Base-by-base conservation (phyloP, 2,329 filamentous ascomycete species). In the Diaporthe eres region DNA sequence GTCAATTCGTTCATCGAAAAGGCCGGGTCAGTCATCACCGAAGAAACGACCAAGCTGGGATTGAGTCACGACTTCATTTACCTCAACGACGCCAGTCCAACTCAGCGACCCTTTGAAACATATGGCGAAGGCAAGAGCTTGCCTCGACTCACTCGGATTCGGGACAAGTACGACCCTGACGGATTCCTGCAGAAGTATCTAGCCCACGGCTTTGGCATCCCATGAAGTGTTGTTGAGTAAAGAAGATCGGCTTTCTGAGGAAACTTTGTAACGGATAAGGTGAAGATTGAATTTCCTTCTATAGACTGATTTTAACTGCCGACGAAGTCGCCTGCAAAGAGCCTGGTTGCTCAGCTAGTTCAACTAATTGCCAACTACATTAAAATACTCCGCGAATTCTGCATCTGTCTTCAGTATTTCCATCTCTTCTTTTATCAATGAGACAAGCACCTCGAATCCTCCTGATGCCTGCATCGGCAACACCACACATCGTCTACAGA, bases 51-150 rank as follows among this genome's bases (percentile, higher is more conserved):
- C 3, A 13, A 57, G 17, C 42, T 61, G 37, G 70, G 55, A 1
- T 22, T 72, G 5, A 49, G 25, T 8, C 39, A 61, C 42, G 39
- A 60, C 8, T 72, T 72, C 28, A 19, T 72, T 3, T 72, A 61
- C 12, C 42, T 72, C 17, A 72, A 61, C 19, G 70, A 72, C 13
- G 70, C 70, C 22, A n/a, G 31, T 31, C 25, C 25, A 3, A 28
- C 5, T 42, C 70, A 72, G 13, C 49, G 31, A 25, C 55, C 70
- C 4, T 72, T 61, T 34, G 55, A 72, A 25, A 60, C 42, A 1
- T 72, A 72, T 28, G 70, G 39, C 4, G 42, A 31, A 28, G 70
- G 70, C 19, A 63, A 61, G 42, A 72, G 42, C 31, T 25, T 72
- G 9, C 19, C 55, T 2, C 55, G n/a, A n/a, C 42, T 72, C 19